phyloP scores from a whole-genome alignment of 176 grass and related monocot genomes.

The Phoenix dactylifera region DNA sequence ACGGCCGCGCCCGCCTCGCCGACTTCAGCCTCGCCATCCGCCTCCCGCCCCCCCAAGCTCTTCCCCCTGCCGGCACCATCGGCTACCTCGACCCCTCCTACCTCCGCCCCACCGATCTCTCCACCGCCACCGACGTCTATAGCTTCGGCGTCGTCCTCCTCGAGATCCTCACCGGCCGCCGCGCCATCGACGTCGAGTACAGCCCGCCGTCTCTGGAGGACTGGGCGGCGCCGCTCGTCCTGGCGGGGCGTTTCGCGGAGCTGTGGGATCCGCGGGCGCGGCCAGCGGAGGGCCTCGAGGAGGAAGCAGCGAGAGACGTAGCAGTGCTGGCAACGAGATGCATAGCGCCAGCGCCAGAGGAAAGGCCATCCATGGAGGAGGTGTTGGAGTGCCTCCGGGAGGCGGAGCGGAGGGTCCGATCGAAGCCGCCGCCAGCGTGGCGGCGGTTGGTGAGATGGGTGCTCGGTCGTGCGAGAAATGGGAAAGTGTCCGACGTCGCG shows the following conservation, averaged over 20 bases:
- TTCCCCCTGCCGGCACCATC: constrained; percentile 6
- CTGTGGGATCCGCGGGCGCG: constrained; percentile 5
- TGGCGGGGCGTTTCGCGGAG: neutral
- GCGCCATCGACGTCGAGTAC: constrained; percentile 12
- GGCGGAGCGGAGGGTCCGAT: neutral
- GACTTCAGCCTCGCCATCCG: constrained; percentile 19
- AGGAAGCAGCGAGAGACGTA: neutral
- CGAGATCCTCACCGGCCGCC: constrained; percentile 14
- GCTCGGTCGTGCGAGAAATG: no score
- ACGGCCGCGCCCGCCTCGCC: constrained; percentile 5
- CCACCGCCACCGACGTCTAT: constrained; percentile 7
- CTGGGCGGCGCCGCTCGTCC: constrained; percentile 7
- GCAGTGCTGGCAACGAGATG: constrained; percentile 7
- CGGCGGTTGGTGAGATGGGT: neutral
- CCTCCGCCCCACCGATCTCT: constrained; percentile 1
- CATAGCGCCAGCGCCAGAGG: neutral
- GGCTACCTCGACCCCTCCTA: constrained; percentile 16
- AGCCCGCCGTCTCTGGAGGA: constrained; percentile 12
- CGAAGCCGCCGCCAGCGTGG: neutral
- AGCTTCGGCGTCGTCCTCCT: constrained; percentile 22
- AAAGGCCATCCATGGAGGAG: constrained; percentile 9
- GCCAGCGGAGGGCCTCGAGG: constrained; percentile 1
- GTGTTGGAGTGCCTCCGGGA: neutral
- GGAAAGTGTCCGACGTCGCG: no score
- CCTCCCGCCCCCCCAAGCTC: neutral